Evolutionary conservation across 2,329 filamentous ascomycete species (phyloP), one percentile per base, ranked within the genome.

Genomic region (Trichoderma asperellum): DNA sequence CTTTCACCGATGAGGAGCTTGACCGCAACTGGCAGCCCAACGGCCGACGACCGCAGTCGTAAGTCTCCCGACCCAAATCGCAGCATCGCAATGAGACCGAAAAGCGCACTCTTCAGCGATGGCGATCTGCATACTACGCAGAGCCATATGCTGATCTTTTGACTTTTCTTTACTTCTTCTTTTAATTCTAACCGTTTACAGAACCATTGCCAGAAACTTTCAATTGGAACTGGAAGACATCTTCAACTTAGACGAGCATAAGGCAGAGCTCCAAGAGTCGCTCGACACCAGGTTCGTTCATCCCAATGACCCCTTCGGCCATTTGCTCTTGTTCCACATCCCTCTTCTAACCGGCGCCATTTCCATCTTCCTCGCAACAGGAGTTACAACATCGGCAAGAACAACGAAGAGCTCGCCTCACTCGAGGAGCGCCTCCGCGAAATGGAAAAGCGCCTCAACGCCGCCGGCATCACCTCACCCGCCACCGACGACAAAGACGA

Each of bases 181-280:
- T 24, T 24, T 24, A 24, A 49, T 57, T 14, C 18, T 59, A 37
- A 32, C 58, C 21, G 37, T 11, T 66, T 72, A 58, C 81, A 97
- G 94, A 72, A 96, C 92, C 71, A 89, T 97, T 81, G 94, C 94
- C 66, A 91, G 89, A 75, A 93, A 91, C 77, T 97, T 97, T 82
- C 95, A 93, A 70, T 85, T 89, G 56, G 92, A 95, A 79, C 85
- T 97, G 71, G 92, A 95, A 84, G 91, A 93, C 78, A 91, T 96
- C 74, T 97, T 97, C 84, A 91, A 92, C 76, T 90, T 97, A 77
- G 92, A 96, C 74, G 91, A 89, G 80, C 91, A 90, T 74, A 78
- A 96, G 70, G 88, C 91, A 76, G 87, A 91, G 71, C 86, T 97
- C 43, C 88, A 92, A 76, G 86, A 91, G 78, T 88, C 91, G 73